A percentile compares a stretch with the other conserved stretches of the same genome.
Evolutionary conservation across 1,139 yeast genomes (phyloP).

Genomic region (Debaryomyces coudertii): DNA sequence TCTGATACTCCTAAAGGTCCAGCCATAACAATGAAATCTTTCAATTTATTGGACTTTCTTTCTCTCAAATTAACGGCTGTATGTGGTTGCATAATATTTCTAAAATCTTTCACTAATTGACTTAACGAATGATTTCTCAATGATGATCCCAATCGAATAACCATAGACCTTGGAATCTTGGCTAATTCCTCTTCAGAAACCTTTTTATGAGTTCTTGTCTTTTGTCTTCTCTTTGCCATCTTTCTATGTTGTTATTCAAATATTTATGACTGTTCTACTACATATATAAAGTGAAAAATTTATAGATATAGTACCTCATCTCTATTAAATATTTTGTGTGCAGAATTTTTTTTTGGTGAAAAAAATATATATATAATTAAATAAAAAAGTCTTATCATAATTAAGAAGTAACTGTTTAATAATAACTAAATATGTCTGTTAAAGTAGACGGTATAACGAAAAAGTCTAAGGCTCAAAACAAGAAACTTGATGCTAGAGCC

Average conservation of each 20-base stretch:
- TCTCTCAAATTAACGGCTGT: slow-evolving; percentile 89
- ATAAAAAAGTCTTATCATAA: slow-evolving; percentile 1
- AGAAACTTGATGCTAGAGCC: slow-evolving; percentile 31
- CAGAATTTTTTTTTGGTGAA: slow-evolving; percentile 9
- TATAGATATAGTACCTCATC: slow-evolving; percentile 12
- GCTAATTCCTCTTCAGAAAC: slow-evolving; percentile 68
- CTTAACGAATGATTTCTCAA: slow-evolving; percentile 78
- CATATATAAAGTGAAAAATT: slow-evolving; percentile 2
- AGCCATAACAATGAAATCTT: slow-evolving; percentile 94
- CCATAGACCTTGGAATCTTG: slow-evolving; percentile 89
- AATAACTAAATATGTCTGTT: slow-evolving; percentile 15
- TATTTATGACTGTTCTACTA: neutral
- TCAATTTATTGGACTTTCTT: slow-evolving; percentile 80
- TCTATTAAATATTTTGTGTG: slow-evolving; percentile 10
- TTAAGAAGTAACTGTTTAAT: neutral
- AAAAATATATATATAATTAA: slow-evolving; percentile 9
- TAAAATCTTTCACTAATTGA: slow-evolving; percentile 83
- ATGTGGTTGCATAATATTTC: slow-evolving; percentile 94
- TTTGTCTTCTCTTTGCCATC: slow-evolving; percentile 54
- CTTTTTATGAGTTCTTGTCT: slow-evolving; percentile 85
- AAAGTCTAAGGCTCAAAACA: slow-evolving; percentile 14
- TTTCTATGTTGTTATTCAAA: slow-evolving; percentile 1
- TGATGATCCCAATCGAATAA: slow-evolving; percentile 80
- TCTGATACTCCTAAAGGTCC: slow-evolving; percentile 96
- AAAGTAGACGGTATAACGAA: slow-evolving; percentile 19